Evolutionary conservation across 768 basidiomycete genomes (phyloP).

Genomic region (Leccinum barrowsii): DNA sequence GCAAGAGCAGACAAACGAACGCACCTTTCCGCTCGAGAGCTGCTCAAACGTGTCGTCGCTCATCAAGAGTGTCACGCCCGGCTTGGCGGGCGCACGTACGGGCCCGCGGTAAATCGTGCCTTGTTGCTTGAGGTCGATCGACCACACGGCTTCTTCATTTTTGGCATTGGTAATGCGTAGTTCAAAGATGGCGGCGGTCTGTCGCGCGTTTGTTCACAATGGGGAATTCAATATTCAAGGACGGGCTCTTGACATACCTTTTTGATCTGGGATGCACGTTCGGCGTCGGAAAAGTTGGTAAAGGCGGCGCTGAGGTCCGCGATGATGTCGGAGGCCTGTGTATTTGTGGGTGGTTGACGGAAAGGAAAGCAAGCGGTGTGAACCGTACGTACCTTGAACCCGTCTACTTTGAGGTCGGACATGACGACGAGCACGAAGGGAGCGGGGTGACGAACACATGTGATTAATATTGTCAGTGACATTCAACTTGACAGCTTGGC

Average conservation of each 20-base stretch:
- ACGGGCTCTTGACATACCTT: conserved; percentile 41
- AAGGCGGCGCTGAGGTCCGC: conserved; percentile 51
- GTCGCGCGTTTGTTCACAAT: not conserved
- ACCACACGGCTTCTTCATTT: conserved; percentile 74
- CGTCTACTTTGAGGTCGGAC: conserved; percentile 69
- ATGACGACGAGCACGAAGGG: conserved; percentile 31
- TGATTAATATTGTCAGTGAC: no score
- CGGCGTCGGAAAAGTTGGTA: conserved; percentile 48
- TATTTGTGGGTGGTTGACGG: not conserved
- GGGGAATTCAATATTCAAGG: no score
- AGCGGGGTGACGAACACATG: no score
- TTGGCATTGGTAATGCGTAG: conserved; percentile 71
- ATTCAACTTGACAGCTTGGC: no score
- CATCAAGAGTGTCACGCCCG: conserved; percentile 79
- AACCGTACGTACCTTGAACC: conserved; percentile 56
- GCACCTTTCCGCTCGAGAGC: conserved; percentile 70
- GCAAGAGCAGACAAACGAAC: conserved; percentile 5
- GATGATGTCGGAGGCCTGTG: conserved; percentile 67
- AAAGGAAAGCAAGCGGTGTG: not conserved
- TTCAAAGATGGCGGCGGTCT: conserved; percentile 90
- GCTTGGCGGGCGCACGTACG: conserved; percentile 46
- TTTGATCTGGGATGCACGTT: conserved; percentile 68
- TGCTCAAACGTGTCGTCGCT: conserved; percentile 71
- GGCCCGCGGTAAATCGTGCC: conserved; percentile 74
- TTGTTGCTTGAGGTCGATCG: conserved; percentile 88